Conservation (phyloP, 345 rosid genomes). For the Linum trigynum region DNA sequence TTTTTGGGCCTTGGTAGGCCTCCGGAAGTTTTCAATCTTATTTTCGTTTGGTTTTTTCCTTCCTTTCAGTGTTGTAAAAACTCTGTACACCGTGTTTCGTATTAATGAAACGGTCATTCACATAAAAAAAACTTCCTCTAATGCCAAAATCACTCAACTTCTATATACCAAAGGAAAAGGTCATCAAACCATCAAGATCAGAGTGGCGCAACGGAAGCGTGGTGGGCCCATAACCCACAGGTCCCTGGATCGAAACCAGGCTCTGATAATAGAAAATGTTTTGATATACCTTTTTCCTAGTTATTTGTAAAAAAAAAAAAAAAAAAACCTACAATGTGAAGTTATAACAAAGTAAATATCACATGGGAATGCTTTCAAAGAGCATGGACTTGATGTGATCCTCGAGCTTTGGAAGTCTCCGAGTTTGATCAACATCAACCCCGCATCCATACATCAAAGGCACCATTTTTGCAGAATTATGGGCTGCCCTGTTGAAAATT, state of each 20-base stretch:
- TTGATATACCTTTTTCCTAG: too few species aligned
- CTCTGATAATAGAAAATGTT: slow-evolving; percentile 13
- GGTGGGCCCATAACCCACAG: slow-evolving; percentile 36
- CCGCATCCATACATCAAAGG: background rate
- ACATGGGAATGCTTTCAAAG: background rate
- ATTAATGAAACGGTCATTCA: too few species aligned
- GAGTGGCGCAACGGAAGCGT: slow-evolving; percentile 35
- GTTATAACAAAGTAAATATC: background rate
- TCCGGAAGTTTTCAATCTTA: too few species aligned
- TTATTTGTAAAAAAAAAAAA: too few species aligned
- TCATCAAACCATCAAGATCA: background rate
- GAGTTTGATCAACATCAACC: background rate
- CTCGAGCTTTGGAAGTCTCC: background rate
- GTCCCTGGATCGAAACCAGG: slow-evolving; percentile 33
- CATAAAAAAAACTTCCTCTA: too few species aligned
- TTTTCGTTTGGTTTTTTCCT: too few species aligned
- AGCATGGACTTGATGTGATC: background rate
- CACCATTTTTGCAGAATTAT: slow-evolving; percentile 7
- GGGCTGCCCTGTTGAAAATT: slow-evolving; percentile 27
- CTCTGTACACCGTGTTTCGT: too few species aligned
- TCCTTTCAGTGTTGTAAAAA: too few species aligned
- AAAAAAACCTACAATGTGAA: too few species aligned
- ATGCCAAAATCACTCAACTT: too few species aligned
- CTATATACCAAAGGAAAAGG: too few species aligned
- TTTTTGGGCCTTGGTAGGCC: too few species aligned